Evolutionary conservation across 106 monocot species (phyloP), one percentile per base, ranked within the genome.

Genomic region (Phalaenopsis equestris): DNA sequence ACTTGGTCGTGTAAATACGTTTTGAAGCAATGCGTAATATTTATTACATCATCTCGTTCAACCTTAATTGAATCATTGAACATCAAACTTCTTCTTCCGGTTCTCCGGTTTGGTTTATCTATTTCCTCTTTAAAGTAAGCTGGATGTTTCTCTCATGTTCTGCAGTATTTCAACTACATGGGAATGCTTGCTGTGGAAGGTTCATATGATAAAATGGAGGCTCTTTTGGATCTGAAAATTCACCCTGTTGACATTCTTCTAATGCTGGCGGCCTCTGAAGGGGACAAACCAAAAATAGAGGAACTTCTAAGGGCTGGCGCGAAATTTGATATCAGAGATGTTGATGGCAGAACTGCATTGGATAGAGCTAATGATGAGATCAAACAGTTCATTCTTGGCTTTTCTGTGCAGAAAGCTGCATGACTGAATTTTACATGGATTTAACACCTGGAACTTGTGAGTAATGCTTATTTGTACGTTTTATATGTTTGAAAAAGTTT

Each of bases 131-230:
- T 30, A 30, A 30, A 30, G 30, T 30, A 0, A 30, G 30, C 30
- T 30, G 30, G 30, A 30, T 30, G 30, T 30, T 30, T 30, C 30
- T 30, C 30, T 30, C 15, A 48, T 48, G 2, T 48, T 43, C 57
- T 84, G 77, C 84, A 94, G 96, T 94, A 97, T 82, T 97, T 97
- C 86, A 91, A 94, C 56, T 97, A 97, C 81, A 97, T 89, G 87
- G 83, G 83, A 79, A 83, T 83, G 78, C 70, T 83, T 56, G 83
- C 83, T 30, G 83, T 78, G 23, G 83, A 83, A 79, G 83, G 83
- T 37, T 56, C 83, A 17, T 83, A 79, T 58, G 78, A 79, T 57
- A 78, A 83, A 37, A 83, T 83, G 83, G 78, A 83, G 56, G 94
- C 88, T 36, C 87, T 97, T 10, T 55, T 94, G 65, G 89, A 83